Conservation (phyloP, 2,329 filamentous ascomycete genomes). For the Colletotrichum kahawae region DNA sequence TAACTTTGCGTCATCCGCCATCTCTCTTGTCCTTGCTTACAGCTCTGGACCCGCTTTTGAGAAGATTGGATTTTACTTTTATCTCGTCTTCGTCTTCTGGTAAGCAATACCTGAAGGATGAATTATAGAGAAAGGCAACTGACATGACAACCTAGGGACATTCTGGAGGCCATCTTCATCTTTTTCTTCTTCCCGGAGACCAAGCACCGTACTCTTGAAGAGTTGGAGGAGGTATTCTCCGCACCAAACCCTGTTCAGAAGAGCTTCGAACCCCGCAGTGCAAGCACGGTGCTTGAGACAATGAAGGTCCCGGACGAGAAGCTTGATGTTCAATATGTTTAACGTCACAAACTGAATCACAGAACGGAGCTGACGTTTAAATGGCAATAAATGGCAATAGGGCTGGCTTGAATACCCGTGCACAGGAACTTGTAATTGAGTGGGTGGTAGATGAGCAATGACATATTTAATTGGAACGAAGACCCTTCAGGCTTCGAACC, state of each 20-base stretch:
- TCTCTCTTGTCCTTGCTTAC: slow-evolving; percentile 48
- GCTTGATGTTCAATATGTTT: not conserved
- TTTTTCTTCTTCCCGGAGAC: slow-evolving; percentile 58
- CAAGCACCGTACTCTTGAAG: slow-evolving; percentile 56
- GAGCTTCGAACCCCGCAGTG: slow-evolving; percentile 43
- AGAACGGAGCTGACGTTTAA: not conserved
- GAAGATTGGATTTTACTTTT: slow-evolving; percentile 49
- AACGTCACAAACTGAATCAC: not conserved
- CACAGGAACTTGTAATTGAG: not conserved
- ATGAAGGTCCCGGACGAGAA: slow-evolving; percentile 20
- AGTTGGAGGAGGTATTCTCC: slow-evolving; percentile 57
- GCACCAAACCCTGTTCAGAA: slow-evolving; percentile 50
- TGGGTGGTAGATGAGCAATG: not conserved
- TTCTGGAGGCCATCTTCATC: slow-evolving; percentile 45
- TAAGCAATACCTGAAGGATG: not conserved
- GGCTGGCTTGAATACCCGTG: not conserved
- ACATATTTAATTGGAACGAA: not conserved
- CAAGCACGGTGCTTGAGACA: slow-evolving; percentile 42
- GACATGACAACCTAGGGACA: slow-evolving; percentile 26
- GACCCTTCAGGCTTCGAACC: not conserved
- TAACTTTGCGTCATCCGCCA: slow-evolving; percentile 43
- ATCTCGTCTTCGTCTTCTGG: slow-evolving; percentile 52
- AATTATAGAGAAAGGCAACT: not conserved
- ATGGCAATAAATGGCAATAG: not conserved
- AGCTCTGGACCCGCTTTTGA: slow-evolving; percentile 47